phyloP scores from a whole-genome alignment of 441 rosid species.

The Arabidopsis hybrid region DNA sequence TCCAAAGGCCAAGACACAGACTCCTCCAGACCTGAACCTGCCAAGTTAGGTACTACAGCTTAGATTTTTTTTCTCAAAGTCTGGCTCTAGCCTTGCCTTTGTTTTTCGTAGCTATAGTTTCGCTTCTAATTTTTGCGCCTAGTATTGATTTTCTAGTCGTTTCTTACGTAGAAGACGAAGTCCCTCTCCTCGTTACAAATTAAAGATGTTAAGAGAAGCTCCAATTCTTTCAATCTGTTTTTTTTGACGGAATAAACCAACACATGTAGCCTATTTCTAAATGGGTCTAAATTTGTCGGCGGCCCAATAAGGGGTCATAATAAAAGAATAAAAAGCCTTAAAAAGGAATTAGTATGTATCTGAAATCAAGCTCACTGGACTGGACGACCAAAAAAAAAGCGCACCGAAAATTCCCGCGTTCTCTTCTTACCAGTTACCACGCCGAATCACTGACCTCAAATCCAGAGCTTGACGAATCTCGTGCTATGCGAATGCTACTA shows the following conservation, averaged over 20 bases:
- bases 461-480: slow-evolving; percentile 9
- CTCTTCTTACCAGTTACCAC: not conserved
- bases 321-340: not conserved
- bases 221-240: no score
- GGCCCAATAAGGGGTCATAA: slow-evolving; percentile 6
- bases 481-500: not conserved
- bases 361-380: slow-evolving; percentile 20
- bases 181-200: slow-evolving; percentile 18
- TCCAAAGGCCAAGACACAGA: not conserved
- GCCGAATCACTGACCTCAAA: slow-evolving; percentile 17
- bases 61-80: slow-evolving; percentile 34
- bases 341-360: not conserved
- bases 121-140: slow-evolving; percentile 24
- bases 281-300: not conserved
- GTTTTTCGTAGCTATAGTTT: not conserved
- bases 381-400: no score
- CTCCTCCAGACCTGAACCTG: slow-evolving; percentile 30
- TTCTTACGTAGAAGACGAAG: not conserved
- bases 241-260: no score
- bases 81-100: slow-evolving; percentile 24
- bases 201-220: slow-evolving; percentile 3
- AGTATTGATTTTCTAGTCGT: not conserved
- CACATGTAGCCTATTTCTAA: no score
- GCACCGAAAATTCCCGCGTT: slow-evolving; percentile 34
- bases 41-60: slow-evolving; percentile 28